Evolutionary conservation across 2,329 filamentous ascomycete species (phyloP).

Genomic region (Diaporthe longicolla): DNA sequence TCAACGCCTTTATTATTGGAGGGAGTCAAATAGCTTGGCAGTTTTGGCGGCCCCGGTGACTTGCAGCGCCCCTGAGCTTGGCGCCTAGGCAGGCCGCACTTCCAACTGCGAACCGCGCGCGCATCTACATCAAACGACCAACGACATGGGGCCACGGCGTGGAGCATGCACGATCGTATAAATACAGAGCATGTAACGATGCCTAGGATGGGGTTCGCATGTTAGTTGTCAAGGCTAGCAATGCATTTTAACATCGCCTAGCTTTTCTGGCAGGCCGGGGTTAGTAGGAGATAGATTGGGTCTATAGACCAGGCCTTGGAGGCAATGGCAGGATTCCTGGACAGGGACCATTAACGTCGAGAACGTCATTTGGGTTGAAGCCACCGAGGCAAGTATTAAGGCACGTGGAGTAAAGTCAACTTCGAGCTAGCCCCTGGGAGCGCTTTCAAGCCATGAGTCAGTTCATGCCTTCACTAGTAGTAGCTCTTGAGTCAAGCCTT

Average conservation of each 20-base stretch:
- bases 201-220: not conserved
- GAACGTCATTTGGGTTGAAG: not conserved
- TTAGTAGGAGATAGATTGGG: not conserved
- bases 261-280: not conserved
- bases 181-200: not conserved
- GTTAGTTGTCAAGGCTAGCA: not conserved
- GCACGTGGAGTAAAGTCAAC: not conserved
- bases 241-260: not conserved
- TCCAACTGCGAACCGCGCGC: not conserved
- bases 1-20: too few relatives aligned
- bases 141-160: not conserved
- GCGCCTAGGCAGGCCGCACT: not conserved
- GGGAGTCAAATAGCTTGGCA: not conserved
- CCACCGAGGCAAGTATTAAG: not conserved
- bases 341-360: too few relatives aligned
- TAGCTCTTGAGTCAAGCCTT: not conserved
- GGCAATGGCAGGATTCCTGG: not conserved
- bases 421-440: too few relatives aligned
- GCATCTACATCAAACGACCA: not conserved
- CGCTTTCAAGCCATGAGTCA: not conserved
- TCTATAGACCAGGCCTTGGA: not conserved
- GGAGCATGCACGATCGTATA: not conserved
- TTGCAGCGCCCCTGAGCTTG: constrained; percentile 6
- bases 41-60: not conserved
- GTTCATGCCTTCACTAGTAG: not conserved